Evolutionary conservation across 192 early-diverging fungal species (phyloP).

Genomic region (Backusella circina): DNA sequence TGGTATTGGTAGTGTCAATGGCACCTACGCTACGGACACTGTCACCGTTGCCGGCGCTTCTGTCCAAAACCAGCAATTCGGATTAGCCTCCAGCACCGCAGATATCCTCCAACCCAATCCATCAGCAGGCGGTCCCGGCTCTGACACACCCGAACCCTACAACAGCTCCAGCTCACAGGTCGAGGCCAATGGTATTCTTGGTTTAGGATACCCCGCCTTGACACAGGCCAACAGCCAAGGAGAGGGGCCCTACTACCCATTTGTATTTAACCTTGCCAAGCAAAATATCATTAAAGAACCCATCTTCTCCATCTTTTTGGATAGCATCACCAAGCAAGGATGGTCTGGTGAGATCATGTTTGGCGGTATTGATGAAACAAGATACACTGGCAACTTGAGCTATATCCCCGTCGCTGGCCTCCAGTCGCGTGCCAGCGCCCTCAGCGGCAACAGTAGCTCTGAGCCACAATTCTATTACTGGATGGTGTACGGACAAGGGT

Average conservation of each 20-base stretch:
- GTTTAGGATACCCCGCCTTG: slow-evolving; percentile 29
- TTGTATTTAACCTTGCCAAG: slow-evolving; percentile 30
- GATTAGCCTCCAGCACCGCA: background rate
- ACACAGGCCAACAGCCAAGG: slow-evolving; percentile 10
- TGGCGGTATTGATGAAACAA: slow-evolving; percentile 44
- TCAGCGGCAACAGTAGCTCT: background rate
- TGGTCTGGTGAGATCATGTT: slow-evolving; percentile 48
- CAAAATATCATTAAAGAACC: slow-evolving; percentile 17
- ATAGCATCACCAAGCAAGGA: slow-evolving; percentile 8
- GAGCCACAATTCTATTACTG: slow-evolving; percentile 18
- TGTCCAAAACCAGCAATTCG: slow-evolving; percentile 28
- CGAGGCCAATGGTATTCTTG: slow-evolving; percentile 29
- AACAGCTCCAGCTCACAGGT: background rate
- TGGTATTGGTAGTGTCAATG: slow-evolving; percentile 17
- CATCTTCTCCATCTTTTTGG: slow-evolving; percentile 27
- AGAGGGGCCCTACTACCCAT: slow-evolving; percentile 18
- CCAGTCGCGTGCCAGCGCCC: background rate
- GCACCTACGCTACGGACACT: slow-evolving; percentile 29
- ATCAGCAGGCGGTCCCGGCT: background rate
- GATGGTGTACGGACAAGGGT: slow-evolving; percentile 35
- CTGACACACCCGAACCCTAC: background rate
- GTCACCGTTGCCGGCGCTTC: slow-evolving; percentile 19
- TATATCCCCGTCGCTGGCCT: slow-evolving; percentile 39
- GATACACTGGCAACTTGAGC: slow-evolving; percentile 41
- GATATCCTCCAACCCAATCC: slow-evolving; percentile 15